phyloP scores from a whole-genome alignment of 2,329 filamentous ascomycete species.

The Aspergillus flavus region DNA sequence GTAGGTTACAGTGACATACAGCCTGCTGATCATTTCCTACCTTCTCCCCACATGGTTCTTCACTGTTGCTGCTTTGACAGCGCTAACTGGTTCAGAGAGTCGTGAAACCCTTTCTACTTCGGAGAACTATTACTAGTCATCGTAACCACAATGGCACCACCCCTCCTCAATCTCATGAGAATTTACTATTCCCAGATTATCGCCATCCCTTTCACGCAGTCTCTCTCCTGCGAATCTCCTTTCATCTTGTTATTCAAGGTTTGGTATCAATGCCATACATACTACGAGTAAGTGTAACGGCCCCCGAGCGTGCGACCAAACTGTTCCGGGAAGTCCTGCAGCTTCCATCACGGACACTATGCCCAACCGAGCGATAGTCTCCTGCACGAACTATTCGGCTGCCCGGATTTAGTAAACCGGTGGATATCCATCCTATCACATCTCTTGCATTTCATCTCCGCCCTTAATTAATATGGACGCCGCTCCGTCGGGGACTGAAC shows the following conservation, averaged over 20 bases:
- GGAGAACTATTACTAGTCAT: too few species aligned
- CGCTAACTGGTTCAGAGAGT: not conserved
- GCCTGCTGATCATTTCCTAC: not conserved
- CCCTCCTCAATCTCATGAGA: not conserved
- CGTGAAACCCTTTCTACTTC: not conserved
- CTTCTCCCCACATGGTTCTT: constrained; percentile 2
- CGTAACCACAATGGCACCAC: too few species aligned
- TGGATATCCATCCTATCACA: constrained; percentile 4
- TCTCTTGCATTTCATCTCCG: constrained; percentile 11
- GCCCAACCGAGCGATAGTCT: constrained; percentile 5
- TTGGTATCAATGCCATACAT: not conserved
- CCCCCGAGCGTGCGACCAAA: not conserved
- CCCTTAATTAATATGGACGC: not conserved
- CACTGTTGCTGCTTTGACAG: not conserved
- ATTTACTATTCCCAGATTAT: too few species aligned
- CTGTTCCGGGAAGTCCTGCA: constrained; percentile 2
- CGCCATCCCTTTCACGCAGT: too few species aligned
- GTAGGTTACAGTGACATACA: constrained; percentile 11
- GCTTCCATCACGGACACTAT: constrained; percentile 17
- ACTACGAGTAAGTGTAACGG: not conserved
- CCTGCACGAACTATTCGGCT: constrained; percentile 3
- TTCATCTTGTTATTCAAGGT: too few species aligned
- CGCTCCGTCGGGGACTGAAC: not conserved
- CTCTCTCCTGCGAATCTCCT: too few species aligned
- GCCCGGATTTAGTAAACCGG: constrained; percentile 18